These are phyloP conservation scores for Boletus eberwhitei DNA, from an alignment of 768 basidiomycete genomes.

Conservation along the genomic window DNA sequence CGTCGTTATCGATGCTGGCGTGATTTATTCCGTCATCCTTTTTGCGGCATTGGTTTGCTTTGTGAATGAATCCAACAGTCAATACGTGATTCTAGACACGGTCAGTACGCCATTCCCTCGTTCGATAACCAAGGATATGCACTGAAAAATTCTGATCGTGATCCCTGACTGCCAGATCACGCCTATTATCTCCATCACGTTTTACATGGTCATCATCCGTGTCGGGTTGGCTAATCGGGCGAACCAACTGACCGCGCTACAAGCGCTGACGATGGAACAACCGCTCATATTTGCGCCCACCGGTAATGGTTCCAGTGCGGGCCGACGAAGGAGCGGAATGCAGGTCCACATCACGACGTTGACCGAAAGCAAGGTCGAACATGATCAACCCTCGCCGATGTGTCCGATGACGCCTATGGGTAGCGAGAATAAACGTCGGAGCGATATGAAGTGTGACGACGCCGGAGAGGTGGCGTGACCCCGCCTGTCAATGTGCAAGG, in stretches of 20 bases:
- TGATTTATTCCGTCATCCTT: constrained; percentile 37
- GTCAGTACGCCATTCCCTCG: constrained; percentile 16
- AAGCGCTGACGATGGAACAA: too few relatives aligned
- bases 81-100: constrained; percentile 36
- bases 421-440: neutral
- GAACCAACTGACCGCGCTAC: too few relatives aligned
- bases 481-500: too few relatives aligned
- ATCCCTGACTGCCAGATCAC: constrained; percentile 25
- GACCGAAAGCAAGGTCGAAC: constrained; percentile 2
- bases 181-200: constrained; percentile 40
- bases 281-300: neutral
- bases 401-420: neutral
- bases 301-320: neutral
- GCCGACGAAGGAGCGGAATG: constrained; percentile 1
- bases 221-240: constrained; percentile 21
- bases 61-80: constrained; percentile 24
- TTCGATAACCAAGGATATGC: neutral
- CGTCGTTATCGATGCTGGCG: constrained; percentile 37
- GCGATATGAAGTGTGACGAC: neutral
- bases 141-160: neutral
- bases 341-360: constrained; percentile 5
- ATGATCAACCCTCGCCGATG: neutral
- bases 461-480: neutral
- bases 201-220: constrained; percentile 43
- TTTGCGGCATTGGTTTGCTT: constrained; percentile 32